Evolutionary conservation across 805 yeast genomes (phyloP).

Genomic region (Vanderwaltozyma polyspora): DNA sequence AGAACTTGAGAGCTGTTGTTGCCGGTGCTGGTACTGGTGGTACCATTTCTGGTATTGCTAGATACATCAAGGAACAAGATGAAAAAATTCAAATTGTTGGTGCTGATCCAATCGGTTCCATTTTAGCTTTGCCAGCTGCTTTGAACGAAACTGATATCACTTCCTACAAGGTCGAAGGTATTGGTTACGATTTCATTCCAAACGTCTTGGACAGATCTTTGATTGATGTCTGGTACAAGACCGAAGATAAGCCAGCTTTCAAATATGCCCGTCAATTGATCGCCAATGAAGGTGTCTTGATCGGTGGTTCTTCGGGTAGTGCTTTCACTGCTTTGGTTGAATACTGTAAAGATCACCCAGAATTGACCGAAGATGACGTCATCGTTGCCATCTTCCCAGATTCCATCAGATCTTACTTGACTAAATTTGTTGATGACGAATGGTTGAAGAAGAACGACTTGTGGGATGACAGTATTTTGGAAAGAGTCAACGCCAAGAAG

Average conservation of each 20-base stretch:
- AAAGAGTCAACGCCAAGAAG: constrained; percentile 24
- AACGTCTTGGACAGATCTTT: constrained; percentile 57
- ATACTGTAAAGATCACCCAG: constrained; percentile 48
- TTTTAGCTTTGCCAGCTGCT: constrained; percentile 67
- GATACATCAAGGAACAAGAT: constrained; percentile 62
- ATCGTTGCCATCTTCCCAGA: constrained; percentile 81
- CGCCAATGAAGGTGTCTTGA: constrained; percentile 73
- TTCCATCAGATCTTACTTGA: constrained; percentile 73
- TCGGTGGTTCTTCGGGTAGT: constrained; percentile 84
- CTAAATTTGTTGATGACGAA: constrained; percentile 83
- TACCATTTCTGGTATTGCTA: constrained; percentile 74
- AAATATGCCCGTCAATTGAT: constrained; percentile 71
- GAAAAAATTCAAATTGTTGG: constrained; percentile 52
- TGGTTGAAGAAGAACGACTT: constrained; percentile 78
- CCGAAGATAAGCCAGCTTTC: constrained; percentile 74
- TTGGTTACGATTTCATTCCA: constrained; percentile 82
- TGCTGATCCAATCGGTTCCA: constrained; percentile 83
- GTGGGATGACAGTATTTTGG: constrained; percentile 41
- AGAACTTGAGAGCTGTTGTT: constrained; percentile 59
- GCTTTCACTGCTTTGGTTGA: constrained; percentile 71
- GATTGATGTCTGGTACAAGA: constrained; percentile 76
- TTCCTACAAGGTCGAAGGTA: constrained; percentile 78
- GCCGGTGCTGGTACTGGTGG: constrained; percentile 97
- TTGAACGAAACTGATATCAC: constrained; percentile 43
- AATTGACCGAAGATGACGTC: constrained; percentile 58